These are phyloP conservation scores for Anthracocystis panici-leucophaei DNA, from an alignment of 1,284 basidiomycete genomes.

Conservation along the genomic window DNA sequence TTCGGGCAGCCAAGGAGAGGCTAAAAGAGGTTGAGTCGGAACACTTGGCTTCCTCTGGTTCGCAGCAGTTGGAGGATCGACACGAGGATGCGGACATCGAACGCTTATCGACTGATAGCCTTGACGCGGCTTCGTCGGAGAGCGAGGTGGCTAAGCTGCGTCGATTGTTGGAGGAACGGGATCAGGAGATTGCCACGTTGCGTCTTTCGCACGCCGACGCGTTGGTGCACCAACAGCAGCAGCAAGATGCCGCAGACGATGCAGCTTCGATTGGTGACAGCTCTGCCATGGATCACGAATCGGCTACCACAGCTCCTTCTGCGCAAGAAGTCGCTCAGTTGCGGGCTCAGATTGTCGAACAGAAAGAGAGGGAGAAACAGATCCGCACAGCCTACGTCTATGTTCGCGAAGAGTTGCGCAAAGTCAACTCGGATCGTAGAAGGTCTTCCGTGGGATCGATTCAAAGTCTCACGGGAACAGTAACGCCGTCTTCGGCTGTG, in stretches of 20 bases:
- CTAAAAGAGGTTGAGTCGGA: slow-evolving; percentile 35
- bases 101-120: background rate
- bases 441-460: slow-evolving; percentile 17
- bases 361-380: slow-evolving; percentile 52
- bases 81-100: background rate
- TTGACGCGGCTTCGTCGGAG: background rate
- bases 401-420: slow-evolving; percentile 59
- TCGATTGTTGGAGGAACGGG: slow-evolving; percentile 28
- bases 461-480: background rate
- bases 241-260: slow-evolving; percentile 9
- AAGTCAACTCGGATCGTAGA: slow-evolving; percentile 44
- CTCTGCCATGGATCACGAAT: background rate
- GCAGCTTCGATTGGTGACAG: background rate
- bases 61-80: background rate
- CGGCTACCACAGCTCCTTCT: background rate
- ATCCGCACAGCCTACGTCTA: slow-evolving; percentile 59
- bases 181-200: slow-evolving; percentile 35
- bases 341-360: slow-evolving; percentile 39
- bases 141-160: slow-evolving; percentile 22
- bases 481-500: background rate
- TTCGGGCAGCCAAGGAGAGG: slow-evolving; percentile 39
- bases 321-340: slow-evolving; percentile 29
- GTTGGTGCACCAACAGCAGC: slow-evolving; percentile 19
- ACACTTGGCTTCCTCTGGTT: background rate
- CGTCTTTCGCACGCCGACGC: slow-evolving; percentile 39